Conservation (phyloP, 2,329 filamentous ascomycete species). For the Paecilomyces dactylethromorphus region DNA sequence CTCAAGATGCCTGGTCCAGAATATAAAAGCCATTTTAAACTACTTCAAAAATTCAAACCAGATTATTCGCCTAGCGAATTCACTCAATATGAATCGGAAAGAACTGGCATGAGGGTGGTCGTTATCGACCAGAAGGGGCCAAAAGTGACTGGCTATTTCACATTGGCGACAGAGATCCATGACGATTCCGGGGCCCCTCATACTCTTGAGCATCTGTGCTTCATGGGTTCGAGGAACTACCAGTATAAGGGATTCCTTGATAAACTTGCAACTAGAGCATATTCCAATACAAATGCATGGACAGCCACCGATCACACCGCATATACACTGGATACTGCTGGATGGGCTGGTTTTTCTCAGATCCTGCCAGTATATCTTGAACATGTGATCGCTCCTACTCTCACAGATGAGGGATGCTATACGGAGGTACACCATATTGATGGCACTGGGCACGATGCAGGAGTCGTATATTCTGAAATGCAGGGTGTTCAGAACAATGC, state of each 20-base stretch:
- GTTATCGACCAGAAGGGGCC: slow-evolving; percentile 89
- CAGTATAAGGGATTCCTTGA: slow-evolving; percentile 92
- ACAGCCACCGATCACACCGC: slow-evolving; percentile 94
- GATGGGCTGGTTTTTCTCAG: slow-evolving; percentile 94
- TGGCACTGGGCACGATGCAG: slow-evolving; percentile 87
- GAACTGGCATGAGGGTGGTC: slow-evolving; percentile 90
- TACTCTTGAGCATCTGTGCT: slow-evolving; percentile 74
- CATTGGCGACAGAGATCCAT: slow-evolving; percentile 91
- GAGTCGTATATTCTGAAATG: slow-evolving; percentile 98
- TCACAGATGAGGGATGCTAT: slow-evolving; percentile 87
- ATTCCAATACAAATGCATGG: slow-evolving; percentile 94
- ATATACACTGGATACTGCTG: slow-evolving; percentile 89
- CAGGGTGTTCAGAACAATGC: slow-evolving; percentile 85
- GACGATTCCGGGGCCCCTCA: slow-evolving; percentile 93
- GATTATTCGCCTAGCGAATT: slow-evolving; percentile 86
- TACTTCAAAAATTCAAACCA: slow-evolving; percentile 75
- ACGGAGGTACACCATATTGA: slow-evolving; percentile 97
- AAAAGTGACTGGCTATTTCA: slow-evolving; percentile 93
- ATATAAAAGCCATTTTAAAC: slow-evolving; percentile 61
- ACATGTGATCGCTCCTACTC: slow-evolving; percentile 81
- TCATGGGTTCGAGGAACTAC: slow-evolving; percentile 90
- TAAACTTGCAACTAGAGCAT: slow-evolving; percentile 86
- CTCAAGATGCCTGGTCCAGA: slow-evolving; percentile 50
- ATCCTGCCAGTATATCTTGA: slow-evolving; percentile 93
- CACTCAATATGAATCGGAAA: slow-evolving; percentile 90